Conservation (phyloP, 257 asterid genomes). For the Solanum pimpinellifolium region DNA sequence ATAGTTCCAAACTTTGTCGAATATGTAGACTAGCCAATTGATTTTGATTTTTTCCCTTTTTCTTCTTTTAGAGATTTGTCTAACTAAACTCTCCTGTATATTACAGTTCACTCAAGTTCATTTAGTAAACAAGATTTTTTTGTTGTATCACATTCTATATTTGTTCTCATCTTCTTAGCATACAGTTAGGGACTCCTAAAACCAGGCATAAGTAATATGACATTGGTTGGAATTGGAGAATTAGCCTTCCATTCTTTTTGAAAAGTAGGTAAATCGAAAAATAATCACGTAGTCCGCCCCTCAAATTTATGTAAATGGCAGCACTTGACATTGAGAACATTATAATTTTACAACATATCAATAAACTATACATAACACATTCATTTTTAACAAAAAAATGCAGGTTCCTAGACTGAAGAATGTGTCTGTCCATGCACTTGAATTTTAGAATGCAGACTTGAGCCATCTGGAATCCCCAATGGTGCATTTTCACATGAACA, state of each 20-base stretch:
- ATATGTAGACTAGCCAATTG: not conserved
- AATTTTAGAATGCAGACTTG: slow-evolving; percentile 47
- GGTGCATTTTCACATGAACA: slow-evolving; percentile 64
- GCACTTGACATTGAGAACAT: not conserved
- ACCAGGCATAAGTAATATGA: not conserved
- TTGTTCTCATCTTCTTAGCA: not conserved
- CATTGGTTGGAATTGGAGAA: not conserved
- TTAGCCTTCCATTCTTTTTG: not conserved
- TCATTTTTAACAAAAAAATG: not conserved
- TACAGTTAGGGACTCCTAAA: not conserved
- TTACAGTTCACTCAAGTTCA: not conserved
- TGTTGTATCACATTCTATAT: not conserved
- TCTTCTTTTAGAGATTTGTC: not conserved
- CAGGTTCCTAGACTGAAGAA: slow-evolving; percentile 3
- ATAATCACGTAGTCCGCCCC: not conserved
- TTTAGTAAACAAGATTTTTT: not conserved
- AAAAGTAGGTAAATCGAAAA: not conserved
- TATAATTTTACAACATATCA: not conserved
- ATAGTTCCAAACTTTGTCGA: not conserved
- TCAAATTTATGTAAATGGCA: not conserved
- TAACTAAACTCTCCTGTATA: not conserved
- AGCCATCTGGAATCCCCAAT: slow-evolving; percentile 62
- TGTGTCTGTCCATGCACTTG: slow-evolving; percentile 12
- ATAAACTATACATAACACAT: not conserved
- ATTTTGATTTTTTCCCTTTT: not conserved